These are phyloP conservation scores for Epichloe brachyelytri DNA, from an alignment of 2,329 filamentous ascomycete genomes.

Conservation along the genomic window DNA sequence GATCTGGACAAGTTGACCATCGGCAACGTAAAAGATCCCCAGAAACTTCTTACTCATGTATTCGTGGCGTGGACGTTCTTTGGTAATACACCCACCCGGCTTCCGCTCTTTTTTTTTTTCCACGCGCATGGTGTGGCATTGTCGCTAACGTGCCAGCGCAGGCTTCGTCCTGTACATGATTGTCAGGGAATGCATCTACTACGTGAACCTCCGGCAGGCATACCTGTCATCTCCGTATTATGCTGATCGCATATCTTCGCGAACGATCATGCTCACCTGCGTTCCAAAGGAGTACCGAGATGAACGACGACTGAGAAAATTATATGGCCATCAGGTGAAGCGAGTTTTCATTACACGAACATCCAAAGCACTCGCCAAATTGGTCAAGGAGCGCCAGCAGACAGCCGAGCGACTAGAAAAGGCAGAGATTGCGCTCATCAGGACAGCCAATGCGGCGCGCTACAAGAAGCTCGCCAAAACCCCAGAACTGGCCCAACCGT, in stretches of 20 bases:
- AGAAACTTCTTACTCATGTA: conserved; percentile 68
- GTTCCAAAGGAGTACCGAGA: conserved; percentile 70
- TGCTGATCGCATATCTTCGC: conserved; percentile 72
- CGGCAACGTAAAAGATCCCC: conserved; percentile 52
- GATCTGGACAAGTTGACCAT: conserved; percentile 73
- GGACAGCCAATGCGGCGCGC: conserved; percentile 59
- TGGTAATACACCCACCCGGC: conserved; percentile 12
- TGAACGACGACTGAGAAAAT: conserved; percentile 59
- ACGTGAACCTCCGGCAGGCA: conserved; percentile 84
- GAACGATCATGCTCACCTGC: conserved; percentile 79
- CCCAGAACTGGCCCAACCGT: background rate
- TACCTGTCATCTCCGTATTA: conserved; percentile 80
- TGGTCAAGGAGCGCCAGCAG: conserved; percentile 71
- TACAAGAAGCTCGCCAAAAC: conserved; percentile 26
- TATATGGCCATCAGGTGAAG: conserved; percentile 73
- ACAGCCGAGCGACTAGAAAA: conserved; percentile 71
- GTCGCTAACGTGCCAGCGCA: conserved; percentile 17
- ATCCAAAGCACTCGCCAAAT: conserved; percentile 61
- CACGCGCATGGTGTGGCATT: background rate
- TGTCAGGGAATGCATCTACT: conserved; percentile 79
- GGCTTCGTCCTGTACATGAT: conserved; percentile 81
- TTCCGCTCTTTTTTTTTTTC: background rate
- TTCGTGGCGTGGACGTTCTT: conserved; percentile 70
- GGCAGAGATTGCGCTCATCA: conserved; percentile 78
- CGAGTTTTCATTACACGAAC: conserved; percentile 76